phyloP scores from a whole-genome alignment of 2,329 filamentous ascomycete species.

The Fusarium torulosum region DNA sequence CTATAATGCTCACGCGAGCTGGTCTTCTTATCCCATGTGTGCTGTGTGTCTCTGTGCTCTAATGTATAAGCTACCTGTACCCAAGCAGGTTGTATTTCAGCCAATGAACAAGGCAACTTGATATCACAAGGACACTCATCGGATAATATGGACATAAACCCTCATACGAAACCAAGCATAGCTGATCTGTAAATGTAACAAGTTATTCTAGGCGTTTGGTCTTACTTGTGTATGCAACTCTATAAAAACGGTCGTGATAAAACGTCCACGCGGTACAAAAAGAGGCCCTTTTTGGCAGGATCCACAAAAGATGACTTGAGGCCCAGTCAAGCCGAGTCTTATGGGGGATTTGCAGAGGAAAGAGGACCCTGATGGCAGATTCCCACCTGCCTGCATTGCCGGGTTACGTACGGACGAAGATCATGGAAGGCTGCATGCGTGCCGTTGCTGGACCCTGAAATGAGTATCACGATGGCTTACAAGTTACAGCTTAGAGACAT shows the following conservation, averaged over 20 bases:
- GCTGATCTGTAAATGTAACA: background rate
- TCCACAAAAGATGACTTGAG: conserved; percentile 14
- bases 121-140: conserved; percentile 20
- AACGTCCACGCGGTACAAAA: conserved; percentile 29
- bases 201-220: background rate
- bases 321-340: background rate
- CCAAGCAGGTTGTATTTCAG: background rate
- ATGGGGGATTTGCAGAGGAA: conserved; percentile 6
- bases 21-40: background rate
- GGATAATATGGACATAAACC: background rate
- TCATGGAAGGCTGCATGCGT: background rate
- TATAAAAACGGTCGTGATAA: conserved; percentile 19
- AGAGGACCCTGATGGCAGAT: conserved; percentile 43
- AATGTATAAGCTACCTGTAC: no score
- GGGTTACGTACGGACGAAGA: conserved; percentile 19
- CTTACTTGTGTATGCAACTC: background rate
- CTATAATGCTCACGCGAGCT: conserved; percentile 27
- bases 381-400: background rate
- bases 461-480: no score
- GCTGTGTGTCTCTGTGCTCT: background rate
- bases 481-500: no score
- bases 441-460: conserved; percentile 28
- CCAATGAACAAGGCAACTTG: background rate
- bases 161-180: background rate
- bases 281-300: conserved; percentile 2